Percentiles rank a stretch among this genome's conserved stretches.
These are phyloP conservation scores for Arachnopeziza araneosa DNA, from an alignment of 2,329 filamentous ascomycete species.

Conservation along the genomic window DNA sequence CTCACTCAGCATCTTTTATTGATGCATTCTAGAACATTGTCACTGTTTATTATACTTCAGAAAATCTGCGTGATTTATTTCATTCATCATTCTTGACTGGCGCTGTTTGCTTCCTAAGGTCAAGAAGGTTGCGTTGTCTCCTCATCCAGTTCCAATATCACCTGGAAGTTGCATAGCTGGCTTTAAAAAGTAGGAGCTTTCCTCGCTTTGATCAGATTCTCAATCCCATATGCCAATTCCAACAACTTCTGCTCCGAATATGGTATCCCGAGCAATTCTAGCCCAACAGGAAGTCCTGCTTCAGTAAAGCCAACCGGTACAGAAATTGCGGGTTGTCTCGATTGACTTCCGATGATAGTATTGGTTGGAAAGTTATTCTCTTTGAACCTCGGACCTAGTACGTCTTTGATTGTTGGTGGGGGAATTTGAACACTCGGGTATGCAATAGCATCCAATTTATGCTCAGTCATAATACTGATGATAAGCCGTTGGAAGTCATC, in stretches of 20 bases:
- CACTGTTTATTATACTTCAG: too few species aligned
- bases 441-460: conserved; percentile 31
- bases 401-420: conserved; percentile 30
- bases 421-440: conserved; percentile 32
- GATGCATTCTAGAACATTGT: too few species aligned
- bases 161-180: too few species aligned
- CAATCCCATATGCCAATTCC: conserved; percentile 7
- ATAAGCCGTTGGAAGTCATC: conserved; percentile 29
- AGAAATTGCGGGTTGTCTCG: conserved; percentile 31
- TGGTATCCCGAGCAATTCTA: conserved; percentile 26
- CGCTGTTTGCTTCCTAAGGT: too few species aligned
- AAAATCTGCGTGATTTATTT: too few species aligned
- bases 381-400: conserved; percentile 26
- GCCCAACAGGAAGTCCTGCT: conserved; percentile 27
- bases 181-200: too few species aligned
- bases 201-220: too few species aligned
- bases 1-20: too few species aligned
- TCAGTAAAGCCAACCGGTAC: conserved; percentile 31
- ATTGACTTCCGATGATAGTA: conserved; percentile 31
- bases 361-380: conserved; percentile 30
- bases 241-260: conserved; percentile 22
- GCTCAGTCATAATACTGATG: conserved; percentile 27
- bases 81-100: too few species aligned
- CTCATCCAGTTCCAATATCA: too few species aligned
- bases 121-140: too few species aligned